Evolutionary conservation across 2,329 filamentous ascomycete species (phyloP).

Genomic region (Chaetomiaceae sp.): DNA sequence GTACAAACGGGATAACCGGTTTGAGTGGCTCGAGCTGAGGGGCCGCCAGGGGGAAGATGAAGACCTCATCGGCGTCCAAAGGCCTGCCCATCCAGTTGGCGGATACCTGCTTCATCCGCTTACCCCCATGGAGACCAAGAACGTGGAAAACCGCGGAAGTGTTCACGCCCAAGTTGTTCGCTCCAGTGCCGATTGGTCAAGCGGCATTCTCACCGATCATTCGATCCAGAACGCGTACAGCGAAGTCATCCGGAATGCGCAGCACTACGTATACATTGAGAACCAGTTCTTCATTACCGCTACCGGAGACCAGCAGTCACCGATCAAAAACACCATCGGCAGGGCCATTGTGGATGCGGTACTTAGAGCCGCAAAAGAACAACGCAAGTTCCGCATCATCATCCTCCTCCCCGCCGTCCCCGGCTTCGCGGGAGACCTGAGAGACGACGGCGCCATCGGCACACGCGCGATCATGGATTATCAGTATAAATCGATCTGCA

Average conservation of each 20-base stretch:
- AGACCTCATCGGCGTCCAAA: slow-evolving; percentile 81
- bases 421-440: slow-evolving; percentile 76
- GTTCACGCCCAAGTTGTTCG: slow-evolving; percentile 82
- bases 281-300: slow-evolving; percentile 99
- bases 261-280: slow-evolving; percentile 96
- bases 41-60: slow-evolving; percentile 74
- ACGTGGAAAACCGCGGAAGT: slow-evolving; percentile 61
- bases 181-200: slow-evolving; percentile 90
- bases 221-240: slow-evolving; percentile 84
- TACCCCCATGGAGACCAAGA: slow-evolving; percentile 63
- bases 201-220: slow-evolving; percentile 77
- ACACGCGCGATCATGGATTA: slow-evolving; percentile 87
- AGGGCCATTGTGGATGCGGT: slow-evolving; percentile 86
- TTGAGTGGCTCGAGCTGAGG: slow-evolving; percentile 79
- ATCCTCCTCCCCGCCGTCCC: slow-evolving; percentile 85
- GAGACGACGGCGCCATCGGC: slow-evolving; percentile 66
- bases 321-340: slow-evolving; percentile 85
- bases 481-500: slow-evolving; percentile 75
- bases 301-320: slow-evolving; percentile 80
- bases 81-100: slow-evolving; percentile 83
- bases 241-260: slow-evolving; percentile 77
- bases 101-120: slow-evolving; percentile 80
- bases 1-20: slow-evolving; percentile 82
- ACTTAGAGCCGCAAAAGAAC: slow-evolving; percentile 73
- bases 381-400: slow-evolving; percentile 85